Base-by-base conservation (phyloP, 1,284 basidiomycete genomes). In the Boletus smithii region DNA sequence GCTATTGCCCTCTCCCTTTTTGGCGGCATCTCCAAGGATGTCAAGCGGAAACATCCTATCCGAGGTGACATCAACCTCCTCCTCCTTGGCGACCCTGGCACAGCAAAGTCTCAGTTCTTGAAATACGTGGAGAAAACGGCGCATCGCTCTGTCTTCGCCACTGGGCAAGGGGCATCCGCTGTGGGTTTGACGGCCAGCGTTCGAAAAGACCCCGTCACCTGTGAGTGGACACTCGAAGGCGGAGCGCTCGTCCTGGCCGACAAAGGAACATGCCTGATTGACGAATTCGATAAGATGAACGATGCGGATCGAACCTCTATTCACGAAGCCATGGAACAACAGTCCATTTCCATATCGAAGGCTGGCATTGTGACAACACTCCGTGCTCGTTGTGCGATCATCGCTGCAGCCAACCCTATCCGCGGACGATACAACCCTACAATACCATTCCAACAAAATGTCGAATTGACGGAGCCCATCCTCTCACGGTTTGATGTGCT, bases 201-300 rank as follows among this genome's bases (percentile, higher is more conserved):
- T 18, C 85, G 97, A 51, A 98, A 97, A 69, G 95, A 99, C 65
- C 93, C 97, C 0, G 81, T 99, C 48, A 99, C 97, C 2, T 81
- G 87, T 41, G 97, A 99, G 72, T 99, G 97, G 97, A 98, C 95
- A 3, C 79, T 99, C 29, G 97, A 99, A 68, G 97, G 97, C 14
- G 97, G 95, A 14, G 95, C 95, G 4, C 76, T 99, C 9, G 97
- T 99, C 32, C 77, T 99, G 20, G 97, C 95, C 1, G 95, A 99
- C 73, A 97, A 97, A 73, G 95, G 95, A n/a, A 91, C 90, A 30
- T 99, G 97, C 62, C 75, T 99, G 27, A 99, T 99, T 58, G 95
- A 99, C 71, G 97, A 99, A 71, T 99, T 99, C 68, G 95, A 99
- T 77, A 99, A 99, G 77, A 99, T 99, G 95, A 99, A 99, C 72